Conservation (phyloP, 164 flowering plant species). For the Aristolochia californica region DNA sequence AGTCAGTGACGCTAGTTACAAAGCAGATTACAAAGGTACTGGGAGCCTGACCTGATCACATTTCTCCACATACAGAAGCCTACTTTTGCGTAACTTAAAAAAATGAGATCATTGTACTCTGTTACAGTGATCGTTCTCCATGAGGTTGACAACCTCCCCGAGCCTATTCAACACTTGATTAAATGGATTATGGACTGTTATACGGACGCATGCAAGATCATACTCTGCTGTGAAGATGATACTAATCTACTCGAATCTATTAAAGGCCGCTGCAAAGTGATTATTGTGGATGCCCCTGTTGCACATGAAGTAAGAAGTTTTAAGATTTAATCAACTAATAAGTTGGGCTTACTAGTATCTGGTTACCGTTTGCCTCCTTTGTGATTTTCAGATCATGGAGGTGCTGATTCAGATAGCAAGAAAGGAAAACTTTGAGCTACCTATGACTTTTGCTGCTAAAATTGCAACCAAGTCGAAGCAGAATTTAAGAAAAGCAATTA, state of each 20-base stretch:
- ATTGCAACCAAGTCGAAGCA: constrained; percentile 63
- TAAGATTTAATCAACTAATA: too few species aligned
- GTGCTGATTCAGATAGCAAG: constrained; percentile 53
- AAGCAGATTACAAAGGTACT: constrained; percentile 64
- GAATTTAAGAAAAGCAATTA: constrained; percentile 57
- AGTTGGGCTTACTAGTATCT: too few species aligned
- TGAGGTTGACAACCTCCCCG: constrained; percentile 51
- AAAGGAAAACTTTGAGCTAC: constrained; percentile 51
- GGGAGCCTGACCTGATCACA: not conserved
- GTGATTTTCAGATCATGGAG: constrained; percentile 49
- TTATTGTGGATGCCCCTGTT: constrained; percentile 46
- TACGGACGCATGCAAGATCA: constrained; percentile 53
- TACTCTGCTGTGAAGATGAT: constrained; percentile 72
- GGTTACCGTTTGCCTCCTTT: too few species aligned
- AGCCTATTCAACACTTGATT: constrained; percentile 52
- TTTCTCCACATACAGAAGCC: not conserved
- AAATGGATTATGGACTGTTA: constrained; percentile 75
- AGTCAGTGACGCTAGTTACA: constrained; percentile 33
- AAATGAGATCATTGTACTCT: constrained; percentile 3
- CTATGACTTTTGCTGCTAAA: constrained; percentile 55
- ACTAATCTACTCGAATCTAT: constrained; percentile 39
- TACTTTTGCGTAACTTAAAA: constrained; percentile 1
- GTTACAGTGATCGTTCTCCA: constrained; percentile 52
- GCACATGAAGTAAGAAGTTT: constrained; percentile 49
- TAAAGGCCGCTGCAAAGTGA: constrained; percentile 48